Evolutionary conservation across 306 rosid species (phyloP).

Genomic region (Oxytropis ochrocephala): DNA sequence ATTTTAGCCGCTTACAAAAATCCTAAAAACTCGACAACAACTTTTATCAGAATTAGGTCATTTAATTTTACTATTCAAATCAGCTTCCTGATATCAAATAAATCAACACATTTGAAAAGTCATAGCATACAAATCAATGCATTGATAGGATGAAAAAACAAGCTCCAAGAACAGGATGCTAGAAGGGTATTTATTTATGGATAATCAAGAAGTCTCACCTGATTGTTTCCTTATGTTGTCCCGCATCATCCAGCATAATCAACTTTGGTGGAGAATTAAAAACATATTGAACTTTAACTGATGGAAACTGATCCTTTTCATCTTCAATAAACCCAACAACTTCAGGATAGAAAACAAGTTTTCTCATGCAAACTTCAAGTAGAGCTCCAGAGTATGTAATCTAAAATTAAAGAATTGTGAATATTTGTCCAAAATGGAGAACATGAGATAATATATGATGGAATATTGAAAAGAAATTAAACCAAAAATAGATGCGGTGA

Average conservation of each 20-base stretch:
- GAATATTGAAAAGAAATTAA: conserved; percentile 5
- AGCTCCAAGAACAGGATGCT: neutral
- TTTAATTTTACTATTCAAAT: neutral
- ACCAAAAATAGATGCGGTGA: neutral
- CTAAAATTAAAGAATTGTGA: conserved; percentile 34
- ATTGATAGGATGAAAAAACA: neutral
- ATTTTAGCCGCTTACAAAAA: neutral
- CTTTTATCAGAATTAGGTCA: neutral
- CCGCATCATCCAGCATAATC: conserved; percentile 71
- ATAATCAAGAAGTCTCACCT: conserved; percentile 42
- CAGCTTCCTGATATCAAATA: neutral
- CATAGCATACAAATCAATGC: neutral
- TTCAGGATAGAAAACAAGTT: conserved; percentile 92
- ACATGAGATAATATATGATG: neutral
- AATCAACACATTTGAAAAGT: neutral
- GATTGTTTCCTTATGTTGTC: conserved; percentile 74
- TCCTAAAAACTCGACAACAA: neutral
- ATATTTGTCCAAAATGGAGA: neutral
- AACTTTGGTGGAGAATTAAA: conserved; percentile 92
- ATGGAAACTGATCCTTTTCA: conserved; percentile 67
- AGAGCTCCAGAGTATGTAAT: conserved; percentile 73
- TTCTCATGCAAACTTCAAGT: conserved; percentile 93
- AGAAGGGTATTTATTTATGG: neutral
- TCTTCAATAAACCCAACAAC: conserved; percentile 91
- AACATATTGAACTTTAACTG: conserved; percentile 64